Conservation (phyloP, 148 eudicot species). For the Tetragonia tetragonoides region DNA sequence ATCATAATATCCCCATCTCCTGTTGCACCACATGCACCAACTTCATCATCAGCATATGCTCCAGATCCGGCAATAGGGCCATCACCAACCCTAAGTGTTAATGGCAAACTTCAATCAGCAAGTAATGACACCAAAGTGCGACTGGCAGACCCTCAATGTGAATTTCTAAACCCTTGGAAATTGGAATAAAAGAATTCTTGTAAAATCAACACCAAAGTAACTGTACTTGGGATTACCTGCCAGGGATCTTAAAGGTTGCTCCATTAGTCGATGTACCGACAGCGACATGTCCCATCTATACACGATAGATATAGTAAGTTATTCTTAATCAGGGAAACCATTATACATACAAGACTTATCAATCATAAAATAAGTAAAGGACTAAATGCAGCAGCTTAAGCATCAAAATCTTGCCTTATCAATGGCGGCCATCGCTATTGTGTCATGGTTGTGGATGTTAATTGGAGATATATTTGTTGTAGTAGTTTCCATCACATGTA, state of each 20-base stretch:
- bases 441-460: conserved; percentile 73
- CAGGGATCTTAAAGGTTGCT: conserved; percentile 91
- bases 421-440: conserved; percentile 87
- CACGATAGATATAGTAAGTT: conserved; percentile 13
- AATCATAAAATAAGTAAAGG: background rate
- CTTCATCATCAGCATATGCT: conserved; percentile 86
- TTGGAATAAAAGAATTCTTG: background rate
- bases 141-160: too few species aligned
- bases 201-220: background rate
- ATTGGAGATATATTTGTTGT: conserved; percentile 32
- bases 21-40: conserved; percentile 97
- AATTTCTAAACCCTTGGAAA: too few species aligned
- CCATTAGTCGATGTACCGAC: conserved; percentile 98
- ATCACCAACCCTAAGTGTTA: conserved; percentile 79
- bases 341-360: background rate
- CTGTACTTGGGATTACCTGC: conserved; percentile 51
- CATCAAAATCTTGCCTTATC: conserved; percentile 54
- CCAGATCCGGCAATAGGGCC: conserved; percentile 97
- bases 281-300: conserved; percentile 81
- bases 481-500: conserved; percentile 23
- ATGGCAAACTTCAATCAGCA: conserved; percentile 18
- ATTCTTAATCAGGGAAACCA: background rate
- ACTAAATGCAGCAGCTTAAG: background rate
- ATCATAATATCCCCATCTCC: conserved; percentile 99
- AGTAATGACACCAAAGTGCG: background rate